Evolutionary conservation across 2,329 filamentous ascomycete genomes (phyloP).

Genomic region (Colletotrichum magnum): DNA sequence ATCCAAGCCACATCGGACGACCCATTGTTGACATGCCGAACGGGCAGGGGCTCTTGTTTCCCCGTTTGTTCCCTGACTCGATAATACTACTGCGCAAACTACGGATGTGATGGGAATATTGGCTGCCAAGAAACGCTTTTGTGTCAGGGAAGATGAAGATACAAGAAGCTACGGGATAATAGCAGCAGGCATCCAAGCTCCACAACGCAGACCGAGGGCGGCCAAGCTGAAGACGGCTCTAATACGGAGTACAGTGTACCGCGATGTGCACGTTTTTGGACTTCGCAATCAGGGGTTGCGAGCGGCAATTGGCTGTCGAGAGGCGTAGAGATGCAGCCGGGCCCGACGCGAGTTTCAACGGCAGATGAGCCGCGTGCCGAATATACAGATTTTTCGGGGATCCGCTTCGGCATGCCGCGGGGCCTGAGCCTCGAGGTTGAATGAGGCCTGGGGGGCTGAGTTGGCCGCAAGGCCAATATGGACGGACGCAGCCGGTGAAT

Average conservation of each 20-base stretch:
- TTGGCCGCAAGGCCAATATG: conserved; percentile 14
- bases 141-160: conserved; percentile 5
- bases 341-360: conserved; percentile 21
- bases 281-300: background rate
- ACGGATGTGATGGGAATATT: background rate
- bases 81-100: background rate
- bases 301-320: background rate
- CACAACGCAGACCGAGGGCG: background rate
- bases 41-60: conserved; percentile 6
- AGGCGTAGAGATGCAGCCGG: background rate
- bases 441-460: background rate
- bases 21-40: conserved; percentile 10
- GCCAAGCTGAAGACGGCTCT: background rate
- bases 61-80: conserved; percentile 18
- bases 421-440: background rate
- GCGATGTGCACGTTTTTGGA: background rate
- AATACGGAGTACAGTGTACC: background rate
- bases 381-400: conserved; percentile 29
- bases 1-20: conserved; percentile 36
- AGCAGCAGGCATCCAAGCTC: background rate
- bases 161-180: background rate
- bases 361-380: conserved; percentile 33
- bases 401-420: conserved; percentile 13
- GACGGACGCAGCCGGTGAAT: conserved; percentile 20
- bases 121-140: background rate